Percentiles rank a stretch among this genome's conserved stretches.
These are phyloP conservation scores for Geotrichum histeridarum DNA, from an alignment of 1,139 yeast genomes.

Conservation along the genomic window DNA sequence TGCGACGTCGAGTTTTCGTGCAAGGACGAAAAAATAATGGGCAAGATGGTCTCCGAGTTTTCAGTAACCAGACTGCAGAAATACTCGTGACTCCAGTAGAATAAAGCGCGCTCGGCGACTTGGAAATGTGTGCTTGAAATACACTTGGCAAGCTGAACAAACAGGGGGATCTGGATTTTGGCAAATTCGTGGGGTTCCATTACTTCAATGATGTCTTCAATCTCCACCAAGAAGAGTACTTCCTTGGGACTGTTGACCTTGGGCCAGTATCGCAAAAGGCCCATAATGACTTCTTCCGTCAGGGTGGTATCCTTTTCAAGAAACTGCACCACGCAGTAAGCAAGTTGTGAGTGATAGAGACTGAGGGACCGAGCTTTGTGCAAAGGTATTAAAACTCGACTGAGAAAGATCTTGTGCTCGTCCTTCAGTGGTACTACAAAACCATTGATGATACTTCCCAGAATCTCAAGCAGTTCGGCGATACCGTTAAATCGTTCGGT, in stretches of 20 bases:
- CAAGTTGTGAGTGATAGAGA: conserved; percentile 91
- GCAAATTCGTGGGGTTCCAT: conserved; percentile 94
- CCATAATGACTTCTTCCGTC: conserved; percentile 94
- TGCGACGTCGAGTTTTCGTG: conserved; percentile 64
- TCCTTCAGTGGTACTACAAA: conserved; percentile 96
- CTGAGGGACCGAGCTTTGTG: conserved; percentile 88
- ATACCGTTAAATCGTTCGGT: conserved; percentile 95
- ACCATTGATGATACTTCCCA: conserved; percentile 95
- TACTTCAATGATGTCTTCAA: conserved; percentile 94
- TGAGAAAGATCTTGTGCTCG: conserved; percentile 87
- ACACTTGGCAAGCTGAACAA: conserved; percentile 91
- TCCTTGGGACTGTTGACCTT: conserved; percentile 93
- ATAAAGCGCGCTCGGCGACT: conserved; percentile 90
- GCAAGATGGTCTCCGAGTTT: conserved; percentile 82
- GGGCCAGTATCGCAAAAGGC: conserved; percentile 93
- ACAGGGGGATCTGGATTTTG: conserved; percentile 87
- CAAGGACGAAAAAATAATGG: conserved; percentile 84
- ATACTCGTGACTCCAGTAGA: conserved; percentile 93
- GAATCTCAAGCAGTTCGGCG: conserved; percentile 87
- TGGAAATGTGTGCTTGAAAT: conserved; percentile 95
- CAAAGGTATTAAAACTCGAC: conserved; percentile 83
- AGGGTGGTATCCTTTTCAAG: conserved; percentile 86
- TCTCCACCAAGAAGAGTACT: conserved; percentile 89
- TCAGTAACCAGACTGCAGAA: conserved; percentile 87
- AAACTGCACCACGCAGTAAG: conserved; percentile 97